Evolutionary conservation across 2,329 filamentous ascomycete genomes (phyloP).

Genomic region (Arthrobotrys sphaeroides): DNA sequence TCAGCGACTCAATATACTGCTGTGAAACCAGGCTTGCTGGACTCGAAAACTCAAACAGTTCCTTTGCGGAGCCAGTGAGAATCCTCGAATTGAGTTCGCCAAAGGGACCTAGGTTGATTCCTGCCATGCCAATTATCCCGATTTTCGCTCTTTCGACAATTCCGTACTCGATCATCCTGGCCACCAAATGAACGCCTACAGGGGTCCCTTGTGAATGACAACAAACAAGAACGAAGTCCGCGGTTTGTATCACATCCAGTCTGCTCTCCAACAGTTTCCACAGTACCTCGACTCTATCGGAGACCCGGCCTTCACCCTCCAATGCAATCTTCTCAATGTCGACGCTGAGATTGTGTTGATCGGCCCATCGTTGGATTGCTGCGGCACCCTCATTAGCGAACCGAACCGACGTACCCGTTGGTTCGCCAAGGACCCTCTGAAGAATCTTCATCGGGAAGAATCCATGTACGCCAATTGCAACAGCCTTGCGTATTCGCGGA

Average conservation of each 20-base stretch:
- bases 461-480: slow-evolving; percentile 94
- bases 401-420: slow-evolving; percentile 91
- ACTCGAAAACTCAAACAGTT: slow-evolving; percentile 92
- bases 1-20: slow-evolving; percentile 79
- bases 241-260: slow-evolving; percentile 86
- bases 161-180: slow-evolving; percentile 89
- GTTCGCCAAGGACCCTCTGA: slow-evolving; percentile 90
- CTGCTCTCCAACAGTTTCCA: slow-evolving; percentile 96
- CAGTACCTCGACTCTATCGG: slow-evolving; percentile 85
- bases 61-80: slow-evolving; percentile 87
- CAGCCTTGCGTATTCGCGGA: slow-evolving; percentile 80
- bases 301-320: slow-evolving; percentile 92
- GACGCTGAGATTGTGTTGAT: slow-evolving; percentile 75
- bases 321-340: slow-evolving; percentile 94
- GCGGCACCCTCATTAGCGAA: slow-evolving; percentile 89
- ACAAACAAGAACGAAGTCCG: slow-evolving; percentile 89
- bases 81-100: slow-evolving; percentile 89
- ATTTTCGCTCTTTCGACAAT: slow-evolving; percentile 80
- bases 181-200: slow-evolving; percentile 88
- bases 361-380: slow-evolving; percentile 83
- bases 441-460: slow-evolving; percentile 88
- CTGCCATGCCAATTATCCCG: slow-evolving; percentile 77
- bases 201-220: slow-evolving; percentile 97
- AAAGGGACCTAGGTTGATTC: slow-evolving; percentile 92
- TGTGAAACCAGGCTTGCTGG: slow-evolving; percentile 82